Evolutionary conservation across 1,139 yeast species (phyloP).

Genomic region (Debaryomyces udenii): DNA sequence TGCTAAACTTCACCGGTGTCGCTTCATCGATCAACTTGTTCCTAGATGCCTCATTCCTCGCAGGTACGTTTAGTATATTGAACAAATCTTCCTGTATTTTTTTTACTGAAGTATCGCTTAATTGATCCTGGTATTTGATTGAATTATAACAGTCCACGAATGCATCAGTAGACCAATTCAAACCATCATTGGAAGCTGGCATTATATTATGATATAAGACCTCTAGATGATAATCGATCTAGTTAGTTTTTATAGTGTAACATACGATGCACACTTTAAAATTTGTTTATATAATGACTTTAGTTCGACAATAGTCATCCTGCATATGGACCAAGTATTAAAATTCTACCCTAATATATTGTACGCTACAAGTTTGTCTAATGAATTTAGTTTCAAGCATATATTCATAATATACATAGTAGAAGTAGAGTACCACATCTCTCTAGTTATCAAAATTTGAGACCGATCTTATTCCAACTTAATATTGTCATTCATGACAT

Average conservation of each 20-base stretch:
- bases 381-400: too few species aligned
- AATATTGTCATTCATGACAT: conserved; percentile 2
- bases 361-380: too few species aligned
- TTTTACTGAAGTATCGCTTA: conserved; percentile 29
- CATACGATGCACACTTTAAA: background rate
- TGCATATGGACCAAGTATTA: conserved; percentile 1
- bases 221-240: background rate
- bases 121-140: conserved; percentile 31
- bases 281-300: conserved; percentile 6
- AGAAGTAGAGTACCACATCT: background rate
- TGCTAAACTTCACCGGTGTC: conserved; percentile 51
- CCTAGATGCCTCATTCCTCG: conserved; percentile 58
- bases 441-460: background rate
- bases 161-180: conserved; percentile 38
- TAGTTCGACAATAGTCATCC: conserved; percentile 1
- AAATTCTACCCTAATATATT: background rate
- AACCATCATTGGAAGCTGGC: conserved; percentile 3
- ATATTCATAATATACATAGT: background rate
- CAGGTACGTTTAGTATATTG: conserved; percentile 51
- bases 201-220: conserved; percentile 5
- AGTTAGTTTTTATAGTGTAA: background rate
- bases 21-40: conserved; percentile 49
- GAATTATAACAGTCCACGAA: conserved; percentile 42
- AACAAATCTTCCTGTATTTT: conserved; percentile 51
- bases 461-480: too few species aligned